Evolutionary conservation across 306 rosid species (phyloP).

Genomic region (Castanopsis chinensis): DNA sequence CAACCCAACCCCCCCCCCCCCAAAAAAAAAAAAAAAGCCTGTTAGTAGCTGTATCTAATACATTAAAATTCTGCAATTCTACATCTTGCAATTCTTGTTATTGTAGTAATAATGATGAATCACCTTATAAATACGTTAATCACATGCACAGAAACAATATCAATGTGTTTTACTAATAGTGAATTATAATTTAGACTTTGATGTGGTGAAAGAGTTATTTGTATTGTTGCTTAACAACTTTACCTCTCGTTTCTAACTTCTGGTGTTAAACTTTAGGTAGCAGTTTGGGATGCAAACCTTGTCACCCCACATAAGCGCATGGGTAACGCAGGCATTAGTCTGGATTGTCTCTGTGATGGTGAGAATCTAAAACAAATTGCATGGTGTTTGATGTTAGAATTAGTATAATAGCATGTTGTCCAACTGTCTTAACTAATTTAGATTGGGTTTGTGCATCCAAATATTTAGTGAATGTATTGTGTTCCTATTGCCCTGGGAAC

Average conservation of each 20-base stretch:
- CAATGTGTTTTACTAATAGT: not conserved
- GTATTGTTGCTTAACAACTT: constrained; percentile 10
- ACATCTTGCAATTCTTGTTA: not conserved
- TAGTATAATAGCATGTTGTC: constrained; percentile 20
- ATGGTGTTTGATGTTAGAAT: constrained; percentile 13
- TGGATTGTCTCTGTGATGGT: constrained; percentile 88
- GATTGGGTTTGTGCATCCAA: constrained; percentile 16
- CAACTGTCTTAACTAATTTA: not conserved
- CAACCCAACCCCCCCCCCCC: not conserved
- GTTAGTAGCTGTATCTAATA: not conserved
- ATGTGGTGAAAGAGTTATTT: not conserved
- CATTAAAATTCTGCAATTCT: not conserved
- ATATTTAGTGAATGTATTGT: constrained; percentile 1
- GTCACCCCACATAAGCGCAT: constrained; percentile 95
- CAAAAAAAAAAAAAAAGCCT: not conserved
- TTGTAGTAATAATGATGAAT: not conserved
- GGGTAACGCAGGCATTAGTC: constrained; percentile 78
- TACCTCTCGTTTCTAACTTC: constrained; percentile 26
- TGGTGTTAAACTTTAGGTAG: constrained; percentile 54
- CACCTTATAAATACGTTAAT: not conserved
- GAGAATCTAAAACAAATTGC: constrained; percentile 26
- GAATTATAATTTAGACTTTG: not conserved
- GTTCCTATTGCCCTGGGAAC: constrained; percentile 11
- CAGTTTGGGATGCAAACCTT: constrained; percentile 99
- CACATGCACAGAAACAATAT: not conserved